Evolutionary conservation across 805 yeast genomes (phyloP), one percentile per base, ranked within the genome.

Genomic region (Ogataea polymorpha): DNA sequence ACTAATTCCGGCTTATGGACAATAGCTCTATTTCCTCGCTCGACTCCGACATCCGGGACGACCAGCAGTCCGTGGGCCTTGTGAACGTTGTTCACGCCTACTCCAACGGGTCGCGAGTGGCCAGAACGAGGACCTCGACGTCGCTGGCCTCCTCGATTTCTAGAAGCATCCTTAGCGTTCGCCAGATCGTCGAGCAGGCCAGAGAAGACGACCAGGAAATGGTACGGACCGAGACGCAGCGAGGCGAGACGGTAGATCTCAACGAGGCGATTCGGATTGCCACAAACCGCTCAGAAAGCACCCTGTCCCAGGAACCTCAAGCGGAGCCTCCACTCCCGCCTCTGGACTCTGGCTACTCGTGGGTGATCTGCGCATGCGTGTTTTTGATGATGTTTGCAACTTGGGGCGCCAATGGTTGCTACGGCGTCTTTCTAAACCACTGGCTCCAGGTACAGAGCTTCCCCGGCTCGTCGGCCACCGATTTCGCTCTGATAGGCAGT

Each of bases 381-480:
- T 72, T 76, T 30, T 66, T 72, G 1, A 62, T 70, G 13, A 41
- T 74, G n/a, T 57, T 78, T 45, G 61, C 73, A 17, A 74, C 86
- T 0, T 82, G 87, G 87, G 90, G 90, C 3, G 71, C 79, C 52
- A 80, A 79, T 46, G 63, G 72, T 8, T 77, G 78, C 11, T 82
- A 73, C 56, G 86, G 85, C 37, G 76, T 82, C 3, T 79, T 75
- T 48, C 60, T 82, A 25, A 66, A 79, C 1, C 71, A 66, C 49
- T 82, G 79, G 57, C 44, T 80, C 17, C 68, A 71, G 23, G 55
- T 72, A 32, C 58, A 70, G 14, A 64, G 68, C 1, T 80, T 75
- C 50, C 57, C 63, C 0, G 83, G 80, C 1, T 83, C 82, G 0
- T 58, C 71, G 1, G 65, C 70, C 27, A 60, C 71, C 41, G 85